A percentile compares a stretch with the other conserved stretches of the same genome.
phyloP scores from a whole-genome alignment of 257 asterid species.

The Gentiana macrophylla region DNA sequence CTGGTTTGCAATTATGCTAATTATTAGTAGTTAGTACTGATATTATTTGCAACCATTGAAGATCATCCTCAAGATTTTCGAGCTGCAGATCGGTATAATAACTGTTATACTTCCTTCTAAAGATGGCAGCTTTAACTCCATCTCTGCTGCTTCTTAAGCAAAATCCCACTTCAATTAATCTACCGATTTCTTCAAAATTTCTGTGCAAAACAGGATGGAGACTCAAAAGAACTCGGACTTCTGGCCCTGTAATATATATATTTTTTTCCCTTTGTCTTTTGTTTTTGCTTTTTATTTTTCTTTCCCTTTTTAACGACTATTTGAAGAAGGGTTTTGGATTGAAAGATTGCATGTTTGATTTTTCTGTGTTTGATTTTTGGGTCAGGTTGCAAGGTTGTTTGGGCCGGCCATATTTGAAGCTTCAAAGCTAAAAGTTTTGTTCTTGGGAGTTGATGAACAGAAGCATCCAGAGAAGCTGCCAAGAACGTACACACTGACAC shows the following conservation, averaged over 20 bases:
- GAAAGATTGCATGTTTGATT: neutral
- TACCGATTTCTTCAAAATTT: constrained; percentile 21
- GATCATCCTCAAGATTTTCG: neutral
- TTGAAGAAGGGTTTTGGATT: neutral
- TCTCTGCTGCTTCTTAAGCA: constrained; percentile 42
- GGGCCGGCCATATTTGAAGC: constrained; percentile 87
- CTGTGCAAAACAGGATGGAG: constrained; percentile 32
- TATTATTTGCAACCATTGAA: neutral
- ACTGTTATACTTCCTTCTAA: neutral
- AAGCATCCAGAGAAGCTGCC: constrained; percentile 65
- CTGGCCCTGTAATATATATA: constrained; percentile 46
- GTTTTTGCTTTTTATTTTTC: neutral
- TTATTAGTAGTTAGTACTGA: too few species aligned
- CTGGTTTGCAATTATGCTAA: neutral
- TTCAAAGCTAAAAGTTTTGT: constrained; percentile 57
- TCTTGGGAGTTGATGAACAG: constrained; percentile 46
- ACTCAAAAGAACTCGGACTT: constrained; percentile 22
- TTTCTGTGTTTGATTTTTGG: neutral
- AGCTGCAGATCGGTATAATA: neutral
- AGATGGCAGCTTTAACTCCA: constrained; percentile 48
- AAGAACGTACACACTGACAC: constrained; percentile 69
- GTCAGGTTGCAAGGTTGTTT: constrained; percentile 73
- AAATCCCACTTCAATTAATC: constrained; percentile 14
- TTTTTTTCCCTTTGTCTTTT: neutral
- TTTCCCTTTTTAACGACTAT: neutral